These are phyloP conservation scores for Chlorella variabilis DNA, from an alignment of 163 green algal species.

Conservation along the genomic window DNA sequence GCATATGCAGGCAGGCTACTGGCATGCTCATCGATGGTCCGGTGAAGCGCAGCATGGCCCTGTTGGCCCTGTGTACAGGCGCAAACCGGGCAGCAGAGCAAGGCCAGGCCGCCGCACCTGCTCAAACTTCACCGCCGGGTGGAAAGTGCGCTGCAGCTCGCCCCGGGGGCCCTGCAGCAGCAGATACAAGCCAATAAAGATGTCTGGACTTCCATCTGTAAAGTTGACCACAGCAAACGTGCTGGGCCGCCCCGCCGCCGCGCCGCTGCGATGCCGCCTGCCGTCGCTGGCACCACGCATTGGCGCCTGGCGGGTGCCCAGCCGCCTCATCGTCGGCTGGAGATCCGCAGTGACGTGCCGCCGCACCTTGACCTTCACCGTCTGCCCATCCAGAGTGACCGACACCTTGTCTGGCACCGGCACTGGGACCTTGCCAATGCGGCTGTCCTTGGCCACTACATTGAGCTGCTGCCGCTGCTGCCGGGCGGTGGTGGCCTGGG, in stretches of 20 bases:
- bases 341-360: too few relatives aligned
- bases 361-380: slow-evolving; percentile 88
- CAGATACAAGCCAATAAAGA: too few relatives aligned
- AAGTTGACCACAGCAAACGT: too few relatives aligned
- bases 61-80: too few relatives aligned
- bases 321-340: too few relatives aligned
- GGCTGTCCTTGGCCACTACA: slow-evolving; percentile 68
- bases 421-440: slow-evolving; percentile 87
- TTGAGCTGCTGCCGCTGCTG: slow-evolving; percentile 5
- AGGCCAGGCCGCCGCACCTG: slow-evolving; percentile 59
- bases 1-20: too few relatives aligned
- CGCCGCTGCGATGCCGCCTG: not conserved
- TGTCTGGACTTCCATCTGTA: too few relatives aligned
- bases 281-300: not conserved
- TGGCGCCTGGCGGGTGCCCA: too few relatives aligned
- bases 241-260: not conserved
- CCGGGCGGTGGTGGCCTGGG: not conserved
- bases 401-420: slow-evolving; percentile 84
- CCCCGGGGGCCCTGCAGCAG: slow-evolving; percentile 84
- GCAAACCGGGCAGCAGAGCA: too few relatives aligned
- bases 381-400: slow-evolving; percentile 79
- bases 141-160: slow-evolving; percentile 75
- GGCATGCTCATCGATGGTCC: too few relatives aligned
- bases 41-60: too few relatives aligned
- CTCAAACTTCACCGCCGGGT: slow-evolving; percentile 66